Conservation (phyloP, 179 eudicot species). For the Heliamphora pulchella region DNA sequence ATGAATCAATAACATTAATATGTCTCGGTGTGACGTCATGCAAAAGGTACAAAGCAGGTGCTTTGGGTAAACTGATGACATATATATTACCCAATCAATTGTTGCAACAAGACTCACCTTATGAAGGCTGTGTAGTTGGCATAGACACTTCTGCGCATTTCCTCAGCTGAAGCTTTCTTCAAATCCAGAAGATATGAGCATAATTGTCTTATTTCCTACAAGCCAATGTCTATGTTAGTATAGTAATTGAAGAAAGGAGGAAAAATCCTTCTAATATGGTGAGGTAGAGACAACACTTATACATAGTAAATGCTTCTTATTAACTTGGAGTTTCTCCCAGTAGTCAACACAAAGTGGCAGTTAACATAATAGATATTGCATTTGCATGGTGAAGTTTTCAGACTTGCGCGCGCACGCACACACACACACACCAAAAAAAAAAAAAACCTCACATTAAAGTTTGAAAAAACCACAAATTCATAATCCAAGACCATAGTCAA, state of each 20-base stretch:
- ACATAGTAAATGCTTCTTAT: not conserved
- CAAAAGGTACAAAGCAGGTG: slow-evolving; percentile 1
- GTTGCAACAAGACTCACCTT: slow-evolving; percentile 42
- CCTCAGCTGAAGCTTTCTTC: slow-evolving; percentile 90
- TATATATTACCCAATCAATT: not conserved
- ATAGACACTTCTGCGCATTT: slow-evolving; percentile 93
- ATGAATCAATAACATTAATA: not conserved
- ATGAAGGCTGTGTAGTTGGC: slow-evolving; percentile 92
- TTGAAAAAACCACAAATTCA: not conserved
- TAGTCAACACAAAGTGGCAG: slow-evolving; percentile 1
- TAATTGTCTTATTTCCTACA: slow-evolving; percentile 70
- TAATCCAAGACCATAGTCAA: not conserved
- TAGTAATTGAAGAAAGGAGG: not conserved
- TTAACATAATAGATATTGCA: not conserved
- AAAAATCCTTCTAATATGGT: not conserved
- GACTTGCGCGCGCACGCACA: no score
- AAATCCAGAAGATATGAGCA: slow-evolving; percentile 69
- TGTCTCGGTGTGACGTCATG: slow-evolving; percentile 8
- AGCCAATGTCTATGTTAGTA: not conserved
- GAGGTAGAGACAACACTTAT: not conserved
- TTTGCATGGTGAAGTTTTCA: not conserved
- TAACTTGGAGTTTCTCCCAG: not conserved
- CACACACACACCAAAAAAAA: not conserved
- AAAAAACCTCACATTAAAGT: not conserved
- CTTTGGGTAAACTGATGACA: not conserved